Percentiles rank a stretch among this genome's conserved stretches.
These are phyloP conservation scores for Metarhizium humberi DNA, from an alignment of 2,329 filamentous ascomycete genomes.

Conservation along the genomic window DNA sequence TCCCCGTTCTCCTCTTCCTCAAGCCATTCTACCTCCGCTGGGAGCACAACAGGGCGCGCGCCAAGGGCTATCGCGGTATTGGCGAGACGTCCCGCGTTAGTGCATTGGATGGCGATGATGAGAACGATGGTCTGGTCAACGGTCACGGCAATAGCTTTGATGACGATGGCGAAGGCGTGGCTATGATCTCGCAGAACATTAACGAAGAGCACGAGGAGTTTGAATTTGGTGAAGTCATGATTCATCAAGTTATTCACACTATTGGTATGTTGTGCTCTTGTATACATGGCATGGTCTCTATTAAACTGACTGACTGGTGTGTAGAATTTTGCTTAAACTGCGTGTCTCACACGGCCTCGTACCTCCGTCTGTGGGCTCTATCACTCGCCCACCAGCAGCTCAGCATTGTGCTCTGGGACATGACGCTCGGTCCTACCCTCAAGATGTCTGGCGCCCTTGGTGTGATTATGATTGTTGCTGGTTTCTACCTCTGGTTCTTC, in stretches of 20 bases:
- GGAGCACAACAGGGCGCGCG: conserved; percentile 85
- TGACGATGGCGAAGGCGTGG: conserved; percentile 71
- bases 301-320: conserved; percentile 18
- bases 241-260: conserved; percentile 97
- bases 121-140: conserved; percentile 43
- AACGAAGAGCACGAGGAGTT: conserved; percentile 89
- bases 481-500: conserved; percentile 86
- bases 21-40: conserved; percentile 93
- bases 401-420: conserved; percentile 89
- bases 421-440: conserved; percentile 81
- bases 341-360: conserved; percentile 96
- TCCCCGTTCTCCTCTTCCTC: conserved; percentile 83
- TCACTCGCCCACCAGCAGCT: conserved; percentile 97
- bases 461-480: conserved; percentile 69
- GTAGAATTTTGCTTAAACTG: conserved; percentile 97
- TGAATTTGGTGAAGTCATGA: conserved; percentile 95
- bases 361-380: conserved; percentile 94
- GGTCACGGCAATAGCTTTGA: conserved; percentile 49
- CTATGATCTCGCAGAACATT: conserved; percentile 83
- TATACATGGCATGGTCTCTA: neutral
- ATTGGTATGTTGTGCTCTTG: conserved; percentile 57
- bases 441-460: conserved; percentile 55
- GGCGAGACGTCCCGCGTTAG: conserved; percentile 83
- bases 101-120: conserved; percentile 82
- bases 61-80: conserved; percentile 84